Evolutionary conservation across 495 filamentous ascomycete species (phyloP), one percentile per base, ranked within the genome.

Genomic region (Penicillium cataractarum): DNA sequence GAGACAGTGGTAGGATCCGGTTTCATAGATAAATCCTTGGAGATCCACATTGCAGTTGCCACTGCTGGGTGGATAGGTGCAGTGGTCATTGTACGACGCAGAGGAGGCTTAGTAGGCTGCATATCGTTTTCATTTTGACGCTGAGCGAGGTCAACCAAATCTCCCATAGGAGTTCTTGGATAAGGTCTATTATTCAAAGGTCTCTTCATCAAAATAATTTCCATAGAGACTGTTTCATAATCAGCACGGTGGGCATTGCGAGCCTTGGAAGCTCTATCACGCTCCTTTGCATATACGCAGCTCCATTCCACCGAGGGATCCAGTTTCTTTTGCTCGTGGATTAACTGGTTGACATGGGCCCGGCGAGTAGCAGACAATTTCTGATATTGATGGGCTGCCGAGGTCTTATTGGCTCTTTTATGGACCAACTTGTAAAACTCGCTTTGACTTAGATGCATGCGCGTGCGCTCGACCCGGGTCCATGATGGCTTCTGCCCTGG

Each of bases 201-300:
- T 42, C 70, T 73, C 44, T 70, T 63, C 72, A 75, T 67, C 15
- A 78, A 39, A n/a, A 80, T 72, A n/a, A 78, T 65, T 27, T 77
- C 65, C 71, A 78, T 72, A 1, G 69, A 74, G n/a, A 69, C 55
- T 8, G 71, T 76, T 32, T 76, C 75, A 21, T 73, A 73, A 42
- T 73, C 74, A 9, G 66, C 63, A 4, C 63, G 66, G 33, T 64
- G 66, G 50, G 65, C 66, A 55, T 71, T 70, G 56, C 74, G 72
- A 27, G 72, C 66, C 54, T 73, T 71, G 51, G 68, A 57, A 0
- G 66, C 57, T 40, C 58, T 63, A 15, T 62, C 61, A 5, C 72
- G 61, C 44, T 74, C 72, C 33, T 78, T 74, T 6, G 70, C 73
- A 66, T 78, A 80, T 12, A 75, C 74, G 49, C 66, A 77, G 17